Percentiles rank a stretch among this genome's conserved stretches.
These are phyloP conservation scores for Sugiyamaella grinbergsii DNA, from an alignment of 1,139 yeast genomes.

Conservation along the genomic window DNA sequence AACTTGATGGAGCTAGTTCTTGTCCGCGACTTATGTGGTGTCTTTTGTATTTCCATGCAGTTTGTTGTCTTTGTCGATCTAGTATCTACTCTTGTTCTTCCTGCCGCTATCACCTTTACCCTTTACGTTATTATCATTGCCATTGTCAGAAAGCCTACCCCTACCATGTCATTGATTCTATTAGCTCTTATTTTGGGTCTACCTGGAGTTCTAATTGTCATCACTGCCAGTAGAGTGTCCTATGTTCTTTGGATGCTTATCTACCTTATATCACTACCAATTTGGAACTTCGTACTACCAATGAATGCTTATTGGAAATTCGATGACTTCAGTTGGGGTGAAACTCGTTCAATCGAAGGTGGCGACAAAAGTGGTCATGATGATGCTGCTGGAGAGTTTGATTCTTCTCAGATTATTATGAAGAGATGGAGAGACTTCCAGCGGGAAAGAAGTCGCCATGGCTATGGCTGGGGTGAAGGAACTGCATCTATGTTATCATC, in stretches of 20 bases:
- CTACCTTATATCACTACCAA: slow-evolving; percentile 80
- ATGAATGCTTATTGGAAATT: slow-evolving; percentile 93
- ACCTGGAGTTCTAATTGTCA: slow-evolving; percentile 84
- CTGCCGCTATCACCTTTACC: slow-evolving; percentile 89
- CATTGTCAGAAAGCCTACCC: slow-evolving; percentile 79
- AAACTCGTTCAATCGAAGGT: slow-evolving; percentile 83
- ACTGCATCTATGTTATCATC: slow-evolving; percentile 21
- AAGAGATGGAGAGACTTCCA: slow-evolving; percentile 95
- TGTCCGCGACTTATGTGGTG: slow-evolving; percentile 92
- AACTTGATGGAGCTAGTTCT: slow-evolving; percentile 87
- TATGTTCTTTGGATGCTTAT: slow-evolving; percentile 82
- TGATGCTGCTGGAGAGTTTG: slow-evolving; percentile 76
- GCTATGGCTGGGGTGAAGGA: slow-evolving; percentile 14
- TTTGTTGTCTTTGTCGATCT: slow-evolving; percentile 86
- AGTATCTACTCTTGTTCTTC: slow-evolving; percentile 87
- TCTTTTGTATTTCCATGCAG: slow-evolving; percentile 97
- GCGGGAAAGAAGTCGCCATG: slow-evolving; percentile 48
- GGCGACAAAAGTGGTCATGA: slow-evolving; percentile 68
- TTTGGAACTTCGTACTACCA: slow-evolving; percentile 94
- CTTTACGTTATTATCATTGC: slow-evolving; percentile 78
- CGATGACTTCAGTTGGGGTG: slow-evolving; percentile 99
- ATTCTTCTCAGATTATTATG: slow-evolving; percentile 83
- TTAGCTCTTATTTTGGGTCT: slow-evolving; percentile 84
- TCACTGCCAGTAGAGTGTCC: slow-evolving; percentile 78
- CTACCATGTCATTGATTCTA: slow-evolving; percentile 73